Conservation (phyloP, 139 green algal species). For the Raphidocelis subcapitata region DNA sequence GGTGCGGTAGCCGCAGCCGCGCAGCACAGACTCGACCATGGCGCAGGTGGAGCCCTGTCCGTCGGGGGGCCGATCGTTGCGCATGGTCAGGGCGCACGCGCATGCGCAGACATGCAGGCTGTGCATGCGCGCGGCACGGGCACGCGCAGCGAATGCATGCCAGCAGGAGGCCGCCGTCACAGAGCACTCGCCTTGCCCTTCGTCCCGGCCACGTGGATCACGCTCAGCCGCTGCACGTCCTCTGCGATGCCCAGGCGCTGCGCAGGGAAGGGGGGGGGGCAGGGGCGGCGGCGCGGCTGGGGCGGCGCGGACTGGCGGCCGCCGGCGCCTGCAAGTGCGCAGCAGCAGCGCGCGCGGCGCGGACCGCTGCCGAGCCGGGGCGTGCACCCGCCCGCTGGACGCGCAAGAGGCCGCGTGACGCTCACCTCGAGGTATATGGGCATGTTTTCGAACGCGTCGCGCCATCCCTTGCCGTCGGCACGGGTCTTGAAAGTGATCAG, state of each 20-base stretch:
- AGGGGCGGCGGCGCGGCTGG: not conserved
- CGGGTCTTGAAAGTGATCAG: constrained; percentile 68
- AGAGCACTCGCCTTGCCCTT: constrained; percentile 89
- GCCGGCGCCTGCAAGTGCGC: not conserved
- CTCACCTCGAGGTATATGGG: constrained; percentile 71
- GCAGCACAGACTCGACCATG: constrained; percentile 85
- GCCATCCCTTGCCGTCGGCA: constrained; percentile 55
- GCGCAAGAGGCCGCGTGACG: no score
- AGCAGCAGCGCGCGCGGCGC: not conserved
- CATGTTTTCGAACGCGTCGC: constrained; percentile 75
- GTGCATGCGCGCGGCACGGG: no score
- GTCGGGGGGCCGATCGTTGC: no score
- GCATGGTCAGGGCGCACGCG: no score
- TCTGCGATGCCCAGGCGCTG: constrained; percentile 67
- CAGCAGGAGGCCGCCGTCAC: no score
- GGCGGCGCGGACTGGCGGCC: not conserved
- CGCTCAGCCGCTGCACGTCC: constrained; percentile 58
- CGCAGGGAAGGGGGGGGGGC: not conserved
- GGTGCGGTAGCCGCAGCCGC: constrained; percentile 72
- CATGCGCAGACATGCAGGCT: no score
- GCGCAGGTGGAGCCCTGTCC: constrained; percentile 88
- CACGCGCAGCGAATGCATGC: no score
- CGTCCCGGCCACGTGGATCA: constrained; percentile 90
- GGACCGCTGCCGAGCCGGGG: no score
- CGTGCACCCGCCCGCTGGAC: no score